Evolutionary conservation across 2,329 filamentous ascomycete species (phyloP).

Genomic region (Pseudogymnoascus sp.): DNA sequence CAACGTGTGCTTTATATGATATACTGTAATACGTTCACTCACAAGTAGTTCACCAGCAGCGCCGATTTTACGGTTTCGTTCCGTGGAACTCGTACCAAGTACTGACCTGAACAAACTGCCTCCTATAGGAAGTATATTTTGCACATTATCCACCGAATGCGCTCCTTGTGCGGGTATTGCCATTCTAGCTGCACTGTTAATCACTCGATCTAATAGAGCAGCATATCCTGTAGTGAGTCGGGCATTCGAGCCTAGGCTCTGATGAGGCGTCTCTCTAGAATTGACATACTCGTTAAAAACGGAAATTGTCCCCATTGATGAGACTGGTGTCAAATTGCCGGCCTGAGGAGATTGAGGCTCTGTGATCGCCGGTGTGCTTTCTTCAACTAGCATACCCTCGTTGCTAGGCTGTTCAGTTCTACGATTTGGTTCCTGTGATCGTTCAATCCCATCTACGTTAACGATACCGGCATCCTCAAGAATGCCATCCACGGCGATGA

Average conservation of each 20-base stretch:
- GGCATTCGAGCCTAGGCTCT: background rate
- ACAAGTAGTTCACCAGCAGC: constrained; percentile 25
- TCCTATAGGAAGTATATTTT: background rate
- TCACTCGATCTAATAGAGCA: background rate
- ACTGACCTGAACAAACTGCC: background rate
- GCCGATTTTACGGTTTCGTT: constrained; percentile 17
- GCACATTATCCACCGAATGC: background rate
- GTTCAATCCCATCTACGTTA: constrained; percentile 7
- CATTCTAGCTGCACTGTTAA: background rate
- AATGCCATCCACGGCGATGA: constrained; percentile 9
- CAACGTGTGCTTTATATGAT: background rate
- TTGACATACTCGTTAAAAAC: background rate
- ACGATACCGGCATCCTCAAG: constrained; percentile 8
- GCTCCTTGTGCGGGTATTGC: background rate
- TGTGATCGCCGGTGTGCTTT: background rate
- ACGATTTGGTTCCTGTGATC: background rate
- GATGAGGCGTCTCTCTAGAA: background rate
- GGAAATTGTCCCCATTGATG: background rate
- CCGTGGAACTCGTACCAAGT: background rate
- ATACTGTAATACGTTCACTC: constrained; percentile 11
- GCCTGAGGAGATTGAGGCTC: background rate
- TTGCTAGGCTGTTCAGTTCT: background rate
- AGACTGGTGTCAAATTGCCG: background rate
- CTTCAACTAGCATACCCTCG: background rate
- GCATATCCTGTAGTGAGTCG: background rate